Conservation (phyloP, 306 rosid genomes). For the Vigna hirtella region DNA sequence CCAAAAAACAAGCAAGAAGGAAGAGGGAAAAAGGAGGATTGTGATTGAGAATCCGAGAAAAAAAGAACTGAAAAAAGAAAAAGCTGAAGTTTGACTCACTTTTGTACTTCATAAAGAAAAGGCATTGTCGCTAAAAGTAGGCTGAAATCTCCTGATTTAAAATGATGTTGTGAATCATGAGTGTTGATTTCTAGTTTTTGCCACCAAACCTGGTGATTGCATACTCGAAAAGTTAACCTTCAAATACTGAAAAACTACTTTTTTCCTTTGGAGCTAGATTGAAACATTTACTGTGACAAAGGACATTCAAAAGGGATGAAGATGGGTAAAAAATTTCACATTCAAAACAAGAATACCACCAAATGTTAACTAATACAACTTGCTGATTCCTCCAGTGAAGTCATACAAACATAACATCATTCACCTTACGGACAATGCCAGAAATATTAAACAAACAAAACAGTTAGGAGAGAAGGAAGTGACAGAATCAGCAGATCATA, state of each 20-base stretch:
- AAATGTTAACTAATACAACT: not conserved
- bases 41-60: constrained; percentile 57
- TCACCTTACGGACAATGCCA: not conserved
- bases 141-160: constrained; percentile 25
- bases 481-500: not conserved
- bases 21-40: constrained; percentile 35
- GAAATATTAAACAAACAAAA: not conserved
- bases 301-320: constrained; percentile 6
- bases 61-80: constrained; percentile 45
- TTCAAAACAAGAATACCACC: constrained; percentile 15
- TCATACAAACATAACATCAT: constrained; percentile 19
- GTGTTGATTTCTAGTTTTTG: constrained; percentile 22
- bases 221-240: constrained; percentile 2
- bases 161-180: constrained; percentile 27
- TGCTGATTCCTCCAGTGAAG: constrained; percentile 3
- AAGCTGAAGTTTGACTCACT: constrained; percentile 53
- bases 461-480: not conserved
- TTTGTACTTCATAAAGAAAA: constrained; percentile 41
- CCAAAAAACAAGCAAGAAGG: constrained; percentile 13
- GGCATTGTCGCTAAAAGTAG: constrained; percentile 39
- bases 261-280: constrained; percentile 2
- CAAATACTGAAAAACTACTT: constrained; percentile 10
- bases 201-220: constrained; percentile 14
- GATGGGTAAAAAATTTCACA: constrained; percentile 12
- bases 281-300: constrained; percentile 19